phyloP scores from a whole-genome alignment of 305 asterid genomes.

The Fraxinus sp. region DNA sequence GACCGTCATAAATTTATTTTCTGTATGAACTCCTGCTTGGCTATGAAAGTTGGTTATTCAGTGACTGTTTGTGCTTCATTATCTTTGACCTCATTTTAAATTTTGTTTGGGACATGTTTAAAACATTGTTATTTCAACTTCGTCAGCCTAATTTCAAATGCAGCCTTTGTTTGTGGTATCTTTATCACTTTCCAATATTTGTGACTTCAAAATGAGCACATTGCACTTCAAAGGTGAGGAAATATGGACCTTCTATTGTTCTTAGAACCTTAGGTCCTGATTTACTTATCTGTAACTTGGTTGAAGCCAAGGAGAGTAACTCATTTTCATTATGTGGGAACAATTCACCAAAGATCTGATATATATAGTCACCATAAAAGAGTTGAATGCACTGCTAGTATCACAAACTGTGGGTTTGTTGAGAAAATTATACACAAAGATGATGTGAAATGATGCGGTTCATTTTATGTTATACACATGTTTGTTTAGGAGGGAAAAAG shows the following conservation, averaged over 20 bases:
- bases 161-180: no score
- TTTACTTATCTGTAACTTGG: background rate
- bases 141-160: no score
- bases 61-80: no score
- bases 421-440: background rate
- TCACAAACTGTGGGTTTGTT: background rate
- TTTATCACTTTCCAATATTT: no score
- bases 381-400: background rate
- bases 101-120: no score
- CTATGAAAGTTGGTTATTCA: no score
- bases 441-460: background rate
- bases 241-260: background rate
- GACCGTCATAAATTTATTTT: no score
- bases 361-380: no score
- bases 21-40: no score
- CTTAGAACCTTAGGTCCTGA: background rate
- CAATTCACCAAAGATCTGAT: background rate
- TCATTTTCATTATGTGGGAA: background rate
- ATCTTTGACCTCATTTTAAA: no score
- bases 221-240: background rate
- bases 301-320: background rate
- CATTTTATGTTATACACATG: background rate
- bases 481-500: background rate
- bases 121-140: no score
- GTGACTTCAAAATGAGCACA: background rate